Evolutionary conservation across 306 rosid genomes (phyloP).

Genomic region (Cucurbita maxima): DNA sequence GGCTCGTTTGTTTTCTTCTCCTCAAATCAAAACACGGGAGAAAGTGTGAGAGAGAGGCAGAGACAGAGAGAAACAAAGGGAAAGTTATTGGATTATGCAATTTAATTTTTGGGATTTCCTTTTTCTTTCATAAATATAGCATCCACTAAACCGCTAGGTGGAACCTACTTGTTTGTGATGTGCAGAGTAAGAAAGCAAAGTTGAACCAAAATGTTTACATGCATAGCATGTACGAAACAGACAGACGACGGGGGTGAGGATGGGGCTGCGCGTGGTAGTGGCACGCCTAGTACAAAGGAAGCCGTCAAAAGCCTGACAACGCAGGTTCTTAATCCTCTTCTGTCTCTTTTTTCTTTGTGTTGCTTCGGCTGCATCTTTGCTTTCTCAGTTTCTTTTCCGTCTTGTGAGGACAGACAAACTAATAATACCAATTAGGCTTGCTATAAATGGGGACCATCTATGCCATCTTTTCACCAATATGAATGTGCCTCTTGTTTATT

Average conservation of each 20-base stretch:
- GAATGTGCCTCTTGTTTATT: conserved; percentile 1
- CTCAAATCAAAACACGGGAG: neutral
- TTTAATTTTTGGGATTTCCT: neutral
- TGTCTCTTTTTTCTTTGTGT: neutral
- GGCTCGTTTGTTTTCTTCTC: neutral
- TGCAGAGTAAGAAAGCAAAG: conserved; percentile 19
- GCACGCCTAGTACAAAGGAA: conserved; percentile 88
- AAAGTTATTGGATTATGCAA: neutral
- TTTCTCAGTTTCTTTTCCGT: conserved; percentile 39
- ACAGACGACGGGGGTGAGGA: conserved; percentile 34
- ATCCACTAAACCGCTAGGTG: neutral
- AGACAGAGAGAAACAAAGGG: neutral
- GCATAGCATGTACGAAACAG: conserved; percentile 82
- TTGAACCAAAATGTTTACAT: conserved; percentile 54
- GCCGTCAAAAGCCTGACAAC: conserved; percentile 90
- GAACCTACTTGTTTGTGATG: conserved; percentile 6
- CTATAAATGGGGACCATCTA: conserved; percentile 37
- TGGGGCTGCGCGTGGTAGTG: conserved; percentile 60
- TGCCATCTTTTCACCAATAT: conserved; percentile 20
- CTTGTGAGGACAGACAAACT: conserved; percentile 8
- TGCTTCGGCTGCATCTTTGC: conserved; percentile 29
- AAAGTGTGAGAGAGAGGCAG: neutral
- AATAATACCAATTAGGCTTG: neutral
- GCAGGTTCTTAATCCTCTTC: conserved; percentile 46
- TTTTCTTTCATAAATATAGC: neutral